Conservation (phyloP, 306 rosid species). For the Citrullus amarus region DNA sequence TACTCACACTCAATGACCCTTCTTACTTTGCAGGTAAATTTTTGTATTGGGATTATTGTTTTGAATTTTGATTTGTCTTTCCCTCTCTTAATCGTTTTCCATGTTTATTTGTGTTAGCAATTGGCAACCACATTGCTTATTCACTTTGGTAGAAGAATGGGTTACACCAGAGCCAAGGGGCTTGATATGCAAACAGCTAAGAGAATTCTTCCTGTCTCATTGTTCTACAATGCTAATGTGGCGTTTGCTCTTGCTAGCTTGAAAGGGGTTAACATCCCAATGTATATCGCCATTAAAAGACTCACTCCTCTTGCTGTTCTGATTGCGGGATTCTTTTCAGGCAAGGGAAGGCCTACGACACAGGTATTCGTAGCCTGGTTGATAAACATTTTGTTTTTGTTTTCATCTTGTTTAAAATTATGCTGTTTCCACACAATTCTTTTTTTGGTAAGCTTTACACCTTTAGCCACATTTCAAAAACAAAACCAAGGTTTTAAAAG, state of each 20-base stretch:
- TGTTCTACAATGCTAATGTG: slow-evolving; percentile 91
- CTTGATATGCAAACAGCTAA: slow-evolving; percentile 58
- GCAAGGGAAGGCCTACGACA: slow-evolving; percentile 62
- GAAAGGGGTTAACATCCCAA: slow-evolving; percentile 94
- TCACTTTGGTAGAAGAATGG: slow-evolving; percentile 54
- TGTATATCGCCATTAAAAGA: slow-evolving; percentile 96
- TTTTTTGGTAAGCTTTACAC: no score
- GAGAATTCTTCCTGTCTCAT: slow-evolving; percentile 59
- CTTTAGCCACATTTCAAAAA: no score
- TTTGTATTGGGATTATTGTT: not conserved
- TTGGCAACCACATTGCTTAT: slow-evolving; percentile 60
- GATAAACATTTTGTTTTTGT: no score
- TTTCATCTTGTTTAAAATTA: no score
- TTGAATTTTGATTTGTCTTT: not conserved
- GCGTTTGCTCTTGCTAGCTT: slow-evolving; percentile 95
- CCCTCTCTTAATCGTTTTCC: not conserved
- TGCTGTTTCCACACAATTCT: no score
- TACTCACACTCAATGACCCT: slow-evolving; percentile 78
- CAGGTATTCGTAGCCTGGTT: slow-evolving; percentile 27
- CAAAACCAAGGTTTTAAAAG: no score
- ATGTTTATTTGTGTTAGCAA: slow-evolving; percentile 42
- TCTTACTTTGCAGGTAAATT: slow-evolving; percentile 72
- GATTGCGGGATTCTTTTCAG: slow-evolving; percentile 53
- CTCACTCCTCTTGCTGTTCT: slow-evolving; percentile 96
- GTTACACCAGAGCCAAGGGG: slow-evolving; percentile 58